Evolutionary conservation across 2,329 filamentous ascomycete genomes (phyloP).

Genomic region (Microsporum ferrugineum): DNA sequence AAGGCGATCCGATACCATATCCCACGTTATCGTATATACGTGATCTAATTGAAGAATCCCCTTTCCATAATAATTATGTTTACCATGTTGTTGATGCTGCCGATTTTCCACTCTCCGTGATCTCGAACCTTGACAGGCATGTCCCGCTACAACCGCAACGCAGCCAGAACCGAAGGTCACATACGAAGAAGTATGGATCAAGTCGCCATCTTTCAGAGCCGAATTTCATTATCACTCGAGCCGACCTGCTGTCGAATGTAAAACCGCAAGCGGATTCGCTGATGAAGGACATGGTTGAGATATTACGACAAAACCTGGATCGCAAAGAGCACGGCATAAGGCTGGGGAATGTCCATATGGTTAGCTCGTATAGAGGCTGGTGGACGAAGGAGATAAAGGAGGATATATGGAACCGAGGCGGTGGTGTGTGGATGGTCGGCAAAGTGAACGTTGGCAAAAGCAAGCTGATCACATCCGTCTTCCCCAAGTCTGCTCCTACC

Average conservation of each 20-base stretch:
- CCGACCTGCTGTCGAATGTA: constrained; percentile 71
- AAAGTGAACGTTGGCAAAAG: constrained; percentile 98
- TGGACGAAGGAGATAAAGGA: constrained; percentile 82
- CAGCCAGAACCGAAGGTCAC: constrained; percentile 67
- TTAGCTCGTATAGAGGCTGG: constrained; percentile 79
- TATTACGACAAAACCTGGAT: constrained; percentile 66
- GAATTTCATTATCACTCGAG: constrained; percentile 81
- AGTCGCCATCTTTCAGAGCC: constrained; percentile 66
- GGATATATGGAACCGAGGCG: constrained; percentile 70
- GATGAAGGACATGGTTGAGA: constrained; percentile 72
- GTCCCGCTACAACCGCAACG: constrained; percentile 63
- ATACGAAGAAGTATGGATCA: constrained; percentile 51
- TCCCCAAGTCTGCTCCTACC: constrained; percentile 54
- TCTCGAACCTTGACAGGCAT: constrained; percentile 61
- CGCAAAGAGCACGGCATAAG: constrained; percentile 56
- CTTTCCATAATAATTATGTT: constrained; percentile 81
- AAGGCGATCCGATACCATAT: constrained; percentile 61
- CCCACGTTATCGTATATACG: constrained; percentile 70
- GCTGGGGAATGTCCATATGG: constrained; percentile 76
- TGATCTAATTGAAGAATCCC: constrained; percentile 77
- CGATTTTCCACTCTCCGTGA: constrained; percentile 88
- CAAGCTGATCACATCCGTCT: constrained; percentile 74
- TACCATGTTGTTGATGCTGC: constrained; percentile 93
- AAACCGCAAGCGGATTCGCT: constrained; percentile 74
- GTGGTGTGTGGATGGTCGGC: constrained; percentile 91